A percentile compares a stretch with the other conserved stretches of the same genome.
phyloP scores from a whole-genome alignment of 768 basidiomycete species.

The Tulasnella sp. region DNA sequence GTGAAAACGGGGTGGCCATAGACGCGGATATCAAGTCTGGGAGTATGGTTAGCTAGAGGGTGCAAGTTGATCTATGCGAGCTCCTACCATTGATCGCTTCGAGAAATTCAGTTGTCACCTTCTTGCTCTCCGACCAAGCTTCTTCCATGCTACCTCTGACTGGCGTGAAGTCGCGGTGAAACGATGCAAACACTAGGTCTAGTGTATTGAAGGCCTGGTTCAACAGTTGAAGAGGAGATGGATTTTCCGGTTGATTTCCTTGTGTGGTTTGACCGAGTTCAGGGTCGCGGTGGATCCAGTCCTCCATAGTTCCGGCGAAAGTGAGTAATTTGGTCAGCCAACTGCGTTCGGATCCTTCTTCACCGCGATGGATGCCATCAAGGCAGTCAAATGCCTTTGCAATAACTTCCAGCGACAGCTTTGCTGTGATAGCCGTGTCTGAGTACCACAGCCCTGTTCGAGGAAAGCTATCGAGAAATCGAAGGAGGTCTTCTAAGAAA shows the following conservation, averaged over 20 bases:
- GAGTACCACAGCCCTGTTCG: constrained; percentile 10
- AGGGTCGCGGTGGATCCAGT: constrained; percentile 15
- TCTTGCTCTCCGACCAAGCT: constrained; percentile 10
- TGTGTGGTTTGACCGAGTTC: not conserved
- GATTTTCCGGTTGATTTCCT: not conserved
- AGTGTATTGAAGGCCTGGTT: not conserved
- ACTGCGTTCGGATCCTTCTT: not conserved
- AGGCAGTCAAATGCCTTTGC: not conserved
- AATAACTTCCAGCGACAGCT: constrained; percentile 22
- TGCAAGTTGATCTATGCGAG: not conserved
- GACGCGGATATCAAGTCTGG: not conserved
- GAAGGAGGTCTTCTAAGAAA: not conserved
- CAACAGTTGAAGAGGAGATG: not conserved
- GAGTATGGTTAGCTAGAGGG: not conserved
- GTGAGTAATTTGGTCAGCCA: constrained; percentile 18
- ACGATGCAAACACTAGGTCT: not conserved
- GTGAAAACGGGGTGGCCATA: not conserved
- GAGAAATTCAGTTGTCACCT: not conserved
- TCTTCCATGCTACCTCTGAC: not conserved
- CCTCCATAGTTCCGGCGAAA: constrained; percentile 22
- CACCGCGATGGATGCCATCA: constrained; percentile 17
- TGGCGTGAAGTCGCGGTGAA: constrained; percentile 12
- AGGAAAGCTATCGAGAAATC: constrained; percentile 7
- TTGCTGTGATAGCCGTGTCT: constrained; percentile 14
- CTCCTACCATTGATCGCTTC: not conserved